Percentiles rank a stretch among this genome's conserved stretches.
These are phyloP conservation scores for Gymnopilus junonius DNA, from an alignment of 768 basidiomycete genomes.

Conservation along the genomic window DNA sequence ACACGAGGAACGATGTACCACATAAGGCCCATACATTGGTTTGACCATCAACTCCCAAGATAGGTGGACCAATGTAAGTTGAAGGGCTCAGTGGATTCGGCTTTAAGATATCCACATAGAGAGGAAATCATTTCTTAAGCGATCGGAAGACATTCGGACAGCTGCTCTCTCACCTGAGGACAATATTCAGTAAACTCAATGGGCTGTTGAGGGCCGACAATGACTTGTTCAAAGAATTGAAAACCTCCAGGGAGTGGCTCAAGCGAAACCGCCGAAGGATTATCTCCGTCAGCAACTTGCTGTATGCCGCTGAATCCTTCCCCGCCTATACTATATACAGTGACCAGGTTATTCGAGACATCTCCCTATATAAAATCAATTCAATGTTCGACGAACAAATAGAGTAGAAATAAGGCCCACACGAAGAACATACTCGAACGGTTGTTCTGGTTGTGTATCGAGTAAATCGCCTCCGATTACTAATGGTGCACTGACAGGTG, in stretches of 20 bases:
- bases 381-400: background rate
- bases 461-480: background rate
- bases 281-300: background rate
- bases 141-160: background rate
- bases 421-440: background rate
- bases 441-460: background rate
- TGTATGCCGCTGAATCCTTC: background rate
- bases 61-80: slow-evolving; percentile 4
- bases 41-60: background rate
- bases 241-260: background rate
- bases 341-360: background rate
- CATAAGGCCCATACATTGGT: slow-evolving; percentile 1
- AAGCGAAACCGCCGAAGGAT: background rate
- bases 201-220: too few species aligned
- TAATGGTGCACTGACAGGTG: background rate
- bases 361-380: background rate
- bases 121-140: background rate
- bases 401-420: background rate
- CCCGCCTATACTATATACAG: background rate
- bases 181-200: background rate
- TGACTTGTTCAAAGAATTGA: background rate
- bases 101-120: background rate
- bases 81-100: slow-evolving; percentile 1
- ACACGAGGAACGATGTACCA: background rate
- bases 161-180: background rate